These are phyloP conservation scores for Cercophora samala DNA, from an alignment of 495 filamentous ascomycete genomes.

Conservation along the genomic window DNA sequence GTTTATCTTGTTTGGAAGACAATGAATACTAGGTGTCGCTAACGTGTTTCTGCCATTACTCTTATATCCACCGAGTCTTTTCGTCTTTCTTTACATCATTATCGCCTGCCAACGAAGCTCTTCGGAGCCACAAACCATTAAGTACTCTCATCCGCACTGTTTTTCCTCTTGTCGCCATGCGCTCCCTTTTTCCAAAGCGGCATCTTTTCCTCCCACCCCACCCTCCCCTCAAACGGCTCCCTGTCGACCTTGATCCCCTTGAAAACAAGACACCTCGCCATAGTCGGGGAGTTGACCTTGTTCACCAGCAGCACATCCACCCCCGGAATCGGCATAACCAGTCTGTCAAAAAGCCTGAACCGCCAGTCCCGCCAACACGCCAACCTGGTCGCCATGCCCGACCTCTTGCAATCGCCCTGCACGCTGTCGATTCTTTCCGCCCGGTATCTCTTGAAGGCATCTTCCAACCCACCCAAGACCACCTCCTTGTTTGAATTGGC, in stretches of 20 bases:
- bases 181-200: neutral
- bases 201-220: neutral
- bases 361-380: neutral
- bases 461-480: neutral
- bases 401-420: neutral
- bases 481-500: neutral
- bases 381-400: neutral
- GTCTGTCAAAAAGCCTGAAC: neutral
- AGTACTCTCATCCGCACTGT: neutral
- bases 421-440: neutral
- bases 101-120: neutral
- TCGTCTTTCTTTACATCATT: neutral
- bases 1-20: slow-evolving; percentile 3
- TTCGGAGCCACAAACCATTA: too few species aligned
- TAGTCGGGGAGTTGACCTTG: neutral
- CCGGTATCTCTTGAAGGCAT: neutral
- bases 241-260: neutral
- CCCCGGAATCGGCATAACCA: neutral
- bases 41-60: too few species aligned
- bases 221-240: slow-evolving; percentile 1
- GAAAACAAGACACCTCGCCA: neutral
- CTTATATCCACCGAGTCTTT: neutral
- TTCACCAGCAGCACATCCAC: neutral
- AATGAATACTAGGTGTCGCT: neutral
- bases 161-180: neutral